phyloP scores from a whole-genome alignment of 441 rosid species.

The Populus hybrid region DNA sequence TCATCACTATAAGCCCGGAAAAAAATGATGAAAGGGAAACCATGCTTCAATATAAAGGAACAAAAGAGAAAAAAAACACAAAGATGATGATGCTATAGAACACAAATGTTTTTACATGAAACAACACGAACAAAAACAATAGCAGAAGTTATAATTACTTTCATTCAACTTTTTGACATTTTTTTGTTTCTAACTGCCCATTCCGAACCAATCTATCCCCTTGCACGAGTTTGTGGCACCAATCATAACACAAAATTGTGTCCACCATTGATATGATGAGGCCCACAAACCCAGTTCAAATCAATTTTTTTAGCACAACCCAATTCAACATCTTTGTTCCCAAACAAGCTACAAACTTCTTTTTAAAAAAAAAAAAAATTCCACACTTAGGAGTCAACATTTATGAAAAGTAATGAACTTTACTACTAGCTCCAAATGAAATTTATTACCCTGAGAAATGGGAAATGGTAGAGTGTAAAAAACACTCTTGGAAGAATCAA shows the following conservation, averaged over 20 bases:
- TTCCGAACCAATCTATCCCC: not conserved
- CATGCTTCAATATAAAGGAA: not conserved
- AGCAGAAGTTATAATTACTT: not conserved
- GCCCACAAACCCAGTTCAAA: not conserved
- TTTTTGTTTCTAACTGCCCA: not conserved
- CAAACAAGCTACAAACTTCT: not conserved
- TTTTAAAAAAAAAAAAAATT: too few species aligned
- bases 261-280: not conserved
- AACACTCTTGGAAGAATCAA: conserved; percentile 36
- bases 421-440: not conserved
- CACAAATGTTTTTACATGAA: not conserved
- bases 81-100: not conserved
- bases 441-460: conserved; percentile 36
- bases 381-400: not conserved
- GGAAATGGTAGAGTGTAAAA: conserved; percentile 53
- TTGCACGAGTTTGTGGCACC: not conserved
- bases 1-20: not conserved
- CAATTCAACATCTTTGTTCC: not conserved
- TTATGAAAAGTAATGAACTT: not conserved
- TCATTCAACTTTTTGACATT: not conserved
- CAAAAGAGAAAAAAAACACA: not conserved
- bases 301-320: not conserved
- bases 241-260: not conserved
- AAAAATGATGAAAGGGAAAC: not conserved
- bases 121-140: not conserved